Evolutionary conservation across 2,329 filamentous ascomycete species (phyloP), one percentile per base, ranked within the genome.

Genomic region (Knufia petricola): DNA sequence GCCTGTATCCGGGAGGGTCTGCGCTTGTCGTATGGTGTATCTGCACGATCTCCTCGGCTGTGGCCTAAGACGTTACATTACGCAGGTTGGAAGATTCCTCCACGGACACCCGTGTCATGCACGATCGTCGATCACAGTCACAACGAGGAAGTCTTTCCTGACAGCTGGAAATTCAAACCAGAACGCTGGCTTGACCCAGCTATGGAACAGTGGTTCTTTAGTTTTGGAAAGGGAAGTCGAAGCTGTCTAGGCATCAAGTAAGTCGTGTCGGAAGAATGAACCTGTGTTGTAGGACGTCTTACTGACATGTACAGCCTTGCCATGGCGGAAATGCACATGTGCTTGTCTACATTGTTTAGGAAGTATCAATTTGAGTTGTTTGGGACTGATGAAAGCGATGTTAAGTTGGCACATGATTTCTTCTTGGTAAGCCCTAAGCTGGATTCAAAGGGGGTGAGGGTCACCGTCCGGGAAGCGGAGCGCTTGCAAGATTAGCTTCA

Each of bases 241-340:
- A 66, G 66, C 56, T 76, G 72, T 50, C 60, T 70, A 9, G 72
- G 72, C 13, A 69, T 69, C 37, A 69, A 73, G 54, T 51, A 46
- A 50, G 52, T 31, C 37, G 13, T 41, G 13, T 41, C n/a, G 7
- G 38, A 23, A 32, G 9, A 12, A 6, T 28, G 26, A 28, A 28
- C 12, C 6, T 28, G 26, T 28, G 26, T 6, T 28, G 6, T 28
- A 28, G 26, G 26, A 28, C 26, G 26, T 28, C 26, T 28, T 28
- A 12, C 26, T 28, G 26, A 28, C 26, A 15, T 6, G 21, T 3
- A 24, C 21, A 66, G 63, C 30, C 59, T 66, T 2, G 64, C 64
- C 1, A 55, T 60, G 17, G 58, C 63, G 4, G 64, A 66, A 49
- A 54, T 66, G 10, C 60, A 62, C 40, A 41, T 66, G 30, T 56